These are phyloP conservation scores for Talaromyces sp. DNA, from an alignment of 2,329 filamentous ascomycete genomes.

Conservation along the genomic window DNA sequence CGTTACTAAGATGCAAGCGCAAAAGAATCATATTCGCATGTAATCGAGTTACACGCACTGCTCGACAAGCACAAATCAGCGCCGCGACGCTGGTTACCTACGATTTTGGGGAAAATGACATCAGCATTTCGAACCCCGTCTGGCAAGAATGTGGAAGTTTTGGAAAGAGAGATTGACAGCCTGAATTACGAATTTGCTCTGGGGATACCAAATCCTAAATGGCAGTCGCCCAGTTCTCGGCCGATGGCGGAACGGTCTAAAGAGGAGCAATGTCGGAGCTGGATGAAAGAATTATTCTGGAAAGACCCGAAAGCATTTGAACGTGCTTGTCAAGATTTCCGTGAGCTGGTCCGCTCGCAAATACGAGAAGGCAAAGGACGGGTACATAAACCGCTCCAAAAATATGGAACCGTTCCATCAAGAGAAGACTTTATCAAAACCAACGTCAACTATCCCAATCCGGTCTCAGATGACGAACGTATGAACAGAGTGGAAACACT, in stretches of 20 bases:
- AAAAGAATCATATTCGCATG: neutral
- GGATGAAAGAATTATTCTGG: constrained; percentile 15
- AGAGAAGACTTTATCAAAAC: constrained; percentile 22
- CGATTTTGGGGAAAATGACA: neutral
- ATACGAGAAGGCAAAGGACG: constrained; percentile 20
- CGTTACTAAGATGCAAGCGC: neutral
- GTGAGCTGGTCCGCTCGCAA: constrained; percentile 5
- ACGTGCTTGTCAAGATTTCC: constrained; percentile 10
- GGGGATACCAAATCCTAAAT: constrained; percentile 15
- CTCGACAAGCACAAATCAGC: neutral
- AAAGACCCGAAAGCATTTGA: constrained; percentile 6
- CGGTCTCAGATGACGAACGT: constrained; percentile 24
- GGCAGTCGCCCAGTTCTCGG: constrained; percentile 12
- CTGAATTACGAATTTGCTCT: constrained; percentile 16
- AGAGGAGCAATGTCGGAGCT: constrained; percentile 13
- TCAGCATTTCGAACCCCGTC: constrained; percentile 13
- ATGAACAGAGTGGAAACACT: constrained; percentile 29
- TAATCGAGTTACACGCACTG: neutral
- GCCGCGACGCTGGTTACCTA: neutral
- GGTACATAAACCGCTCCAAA: constrained; percentile 27
- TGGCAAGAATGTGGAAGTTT: constrained; percentile 4
- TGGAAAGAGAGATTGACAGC: constrained; percentile 14
- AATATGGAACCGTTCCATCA: constrained; percentile 26
- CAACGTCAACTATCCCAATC: constrained; percentile 13
- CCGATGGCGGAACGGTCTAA: constrained; percentile 10